Conservation (phyloP, 331 rosid species). For the Telfairia occidentalis region DNA sequence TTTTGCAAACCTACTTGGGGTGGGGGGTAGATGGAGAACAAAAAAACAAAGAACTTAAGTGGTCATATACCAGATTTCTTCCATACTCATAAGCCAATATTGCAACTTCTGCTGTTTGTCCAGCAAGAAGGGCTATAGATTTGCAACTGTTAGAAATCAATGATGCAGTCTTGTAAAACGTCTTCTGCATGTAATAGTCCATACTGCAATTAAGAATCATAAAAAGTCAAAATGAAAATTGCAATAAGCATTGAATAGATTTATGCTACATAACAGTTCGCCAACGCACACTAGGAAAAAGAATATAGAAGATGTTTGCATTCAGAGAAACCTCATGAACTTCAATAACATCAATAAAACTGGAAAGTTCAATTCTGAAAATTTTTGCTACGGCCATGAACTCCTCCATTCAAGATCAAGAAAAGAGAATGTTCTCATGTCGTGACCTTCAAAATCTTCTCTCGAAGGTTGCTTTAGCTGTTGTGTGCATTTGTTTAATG, state of each 20-base stretch:
- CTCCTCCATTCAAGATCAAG: neutral
- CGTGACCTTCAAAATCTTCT: neutral
- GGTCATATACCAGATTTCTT: slow-evolving; percentile 77
- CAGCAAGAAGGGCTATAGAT: slow-evolving; percentile 90
- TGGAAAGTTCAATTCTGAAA: neutral
- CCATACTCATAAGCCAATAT: slow-evolving; percentile 81
- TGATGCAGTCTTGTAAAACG: slow-evolving; percentile 91
- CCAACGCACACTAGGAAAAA: neutral
- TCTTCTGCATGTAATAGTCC: slow-evolving; percentile 84
- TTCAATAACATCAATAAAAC: neutral
- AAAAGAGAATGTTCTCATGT: neutral
- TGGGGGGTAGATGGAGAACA: neutral
- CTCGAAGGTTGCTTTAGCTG: neutral
- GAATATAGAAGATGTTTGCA: neutral
- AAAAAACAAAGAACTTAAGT: neutral
- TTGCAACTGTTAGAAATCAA: slow-evolving; percentile 93
- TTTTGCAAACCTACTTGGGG: slow-evolving; percentile 7
- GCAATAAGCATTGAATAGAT: neutral
- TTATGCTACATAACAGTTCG: neutral
- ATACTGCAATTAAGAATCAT: slow-evolving; percentile 49
- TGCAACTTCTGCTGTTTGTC: slow-evolving; percentile 88
- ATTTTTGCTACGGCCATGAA: neutral
- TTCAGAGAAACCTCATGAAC: neutral
- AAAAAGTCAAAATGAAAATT: neutral
- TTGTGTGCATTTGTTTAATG: neutral